Conservation (phyloP, 148 eudicot species). For the Gaultheria prostrata region DNA sequence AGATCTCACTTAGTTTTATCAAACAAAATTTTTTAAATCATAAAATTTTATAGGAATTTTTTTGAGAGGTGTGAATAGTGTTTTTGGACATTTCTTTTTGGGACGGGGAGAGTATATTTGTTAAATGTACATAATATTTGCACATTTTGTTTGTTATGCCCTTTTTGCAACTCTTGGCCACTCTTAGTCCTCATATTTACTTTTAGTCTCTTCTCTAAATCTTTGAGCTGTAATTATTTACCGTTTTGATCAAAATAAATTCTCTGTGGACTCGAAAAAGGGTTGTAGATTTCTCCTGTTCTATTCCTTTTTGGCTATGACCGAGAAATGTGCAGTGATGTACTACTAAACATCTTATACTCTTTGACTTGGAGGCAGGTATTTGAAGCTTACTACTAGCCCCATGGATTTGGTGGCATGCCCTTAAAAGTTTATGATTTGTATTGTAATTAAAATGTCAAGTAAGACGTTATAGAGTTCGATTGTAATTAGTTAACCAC, state of each 20-base stretch:
- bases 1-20: no score
- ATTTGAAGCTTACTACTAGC: neutral
- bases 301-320: neutral
- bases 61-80: no score
- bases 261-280: neutral
- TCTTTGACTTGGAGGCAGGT: neutral
- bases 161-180: neutral
- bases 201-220: neutral
- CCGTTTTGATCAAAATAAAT: neutral
- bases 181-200: neutral
- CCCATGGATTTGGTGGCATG: constrained; percentile 3
- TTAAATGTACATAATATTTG: neutral
- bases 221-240: neutral
- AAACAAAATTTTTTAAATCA: no score
- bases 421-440: neutral
- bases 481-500: neutral
- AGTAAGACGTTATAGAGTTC: neutral
- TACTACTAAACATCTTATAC: neutral
- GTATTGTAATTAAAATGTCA: neutral
- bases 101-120: neutral
- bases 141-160: neutral
- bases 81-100: no score
- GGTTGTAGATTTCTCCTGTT: neutral
- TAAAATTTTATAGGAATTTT: no score
- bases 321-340: neutral